These are phyloP conservation scores for Dalechampia spathulata DNA, from an alignment of 441 rosid genomes.

Conservation along the genomic window DNA sequence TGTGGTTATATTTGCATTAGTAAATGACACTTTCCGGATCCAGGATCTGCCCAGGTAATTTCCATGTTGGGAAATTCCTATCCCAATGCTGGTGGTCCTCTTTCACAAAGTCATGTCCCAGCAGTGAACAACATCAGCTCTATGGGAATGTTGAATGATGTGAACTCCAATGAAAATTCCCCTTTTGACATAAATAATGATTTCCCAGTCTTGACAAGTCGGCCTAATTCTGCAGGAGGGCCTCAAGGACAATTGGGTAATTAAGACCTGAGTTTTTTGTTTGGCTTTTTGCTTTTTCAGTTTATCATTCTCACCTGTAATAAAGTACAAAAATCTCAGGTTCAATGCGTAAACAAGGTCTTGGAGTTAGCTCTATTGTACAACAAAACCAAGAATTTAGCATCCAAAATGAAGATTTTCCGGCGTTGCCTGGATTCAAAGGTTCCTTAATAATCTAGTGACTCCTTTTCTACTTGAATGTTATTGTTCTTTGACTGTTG, in stretches of 20 bases:
- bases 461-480: neutral
- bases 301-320: constrained; percentile 7
- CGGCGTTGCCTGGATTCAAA: constrained; percentile 97
- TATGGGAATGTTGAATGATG: constrained; percentile 86
- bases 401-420: constrained; percentile 99
- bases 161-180: constrained; percentile 68
- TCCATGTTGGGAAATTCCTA: constrained; percentile 78
- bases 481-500: constrained; percentile 10
- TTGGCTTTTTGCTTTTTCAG: constrained; percentile 12
- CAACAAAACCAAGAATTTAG: constrained; percentile 99
- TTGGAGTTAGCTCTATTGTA: constrained; percentile 84
- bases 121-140: constrained; percentile 76
- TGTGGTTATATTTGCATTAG: constrained; percentile 8
- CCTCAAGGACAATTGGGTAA: constrained; percentile 95
- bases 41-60: constrained; percentile 90
- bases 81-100: constrained; percentile 75
- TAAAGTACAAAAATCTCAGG: constrained; percentile 40
- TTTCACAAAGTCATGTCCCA: constrained; percentile 81
- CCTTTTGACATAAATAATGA: constrained; percentile 95
- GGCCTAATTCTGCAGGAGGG: constrained; percentile 90
- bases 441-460: constrained; percentile 33
- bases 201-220: constrained; percentile 88
- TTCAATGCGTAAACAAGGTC: constrained; percentile 79
- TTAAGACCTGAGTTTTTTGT: constrained; percentile 4
- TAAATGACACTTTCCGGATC: constrained; percentile 24